Conservation (phyloP, 495 filamentous ascomycete genomes). For the Massariosphaeria phaeospora region DNA sequence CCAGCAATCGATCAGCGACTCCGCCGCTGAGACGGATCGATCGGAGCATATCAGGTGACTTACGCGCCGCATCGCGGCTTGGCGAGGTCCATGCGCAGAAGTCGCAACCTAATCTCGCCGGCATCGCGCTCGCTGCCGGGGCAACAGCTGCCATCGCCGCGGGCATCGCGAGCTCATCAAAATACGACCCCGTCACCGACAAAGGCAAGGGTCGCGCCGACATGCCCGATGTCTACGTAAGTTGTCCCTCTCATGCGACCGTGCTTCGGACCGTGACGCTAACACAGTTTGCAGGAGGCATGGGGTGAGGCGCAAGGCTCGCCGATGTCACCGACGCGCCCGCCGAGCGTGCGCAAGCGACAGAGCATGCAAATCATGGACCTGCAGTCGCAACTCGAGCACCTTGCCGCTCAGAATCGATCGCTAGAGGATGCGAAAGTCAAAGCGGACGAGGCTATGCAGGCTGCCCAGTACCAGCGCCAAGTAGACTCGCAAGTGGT, state of each 20-base stretch:
- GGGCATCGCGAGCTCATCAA: slow-evolving; percentile 54
- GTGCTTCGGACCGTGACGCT: slow-evolving; percentile 12
- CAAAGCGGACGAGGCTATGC: slow-evolving; percentile 57
- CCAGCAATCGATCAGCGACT: slow-evolving; percentile 52
- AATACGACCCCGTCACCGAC: slow-evolving; percentile 72
- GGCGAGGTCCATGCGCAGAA: slow-evolving; percentile 31
- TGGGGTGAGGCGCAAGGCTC: slow-evolving; percentile 89
- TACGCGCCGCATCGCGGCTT: slow-evolving; percentile 62
- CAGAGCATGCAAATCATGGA: slow-evolving; percentile 96
- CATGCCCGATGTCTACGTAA: slow-evolving; percentile 93
- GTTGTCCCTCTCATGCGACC: slow-evolving; percentile 41
- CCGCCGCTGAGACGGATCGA: slow-evolving; percentile 67
- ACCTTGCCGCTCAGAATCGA: slow-evolving; percentile 75
- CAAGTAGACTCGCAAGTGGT: slow-evolving; percentile 52
- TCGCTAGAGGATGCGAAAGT: slow-evolving; percentile 65
- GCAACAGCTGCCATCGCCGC: slow-evolving; percentile 41
- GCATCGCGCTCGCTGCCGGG: slow-evolving; percentile 26
- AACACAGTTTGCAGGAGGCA: slow-evolving; percentile 62
- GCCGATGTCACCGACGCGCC: slow-evolving; percentile 88
- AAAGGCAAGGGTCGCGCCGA: slow-evolving; percentile 78
- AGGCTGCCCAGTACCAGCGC: slow-evolving; percentile 48
- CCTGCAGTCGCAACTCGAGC: slow-evolving; percentile 68
- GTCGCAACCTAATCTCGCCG: slow-evolving; percentile 30
- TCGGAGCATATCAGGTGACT: slow-evolving; percentile 72
- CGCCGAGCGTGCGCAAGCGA: slow-evolving; percentile 84